Base-by-base conservation (phyloP, 805 yeast species). In the Kodamaea leandrae region DNA sequence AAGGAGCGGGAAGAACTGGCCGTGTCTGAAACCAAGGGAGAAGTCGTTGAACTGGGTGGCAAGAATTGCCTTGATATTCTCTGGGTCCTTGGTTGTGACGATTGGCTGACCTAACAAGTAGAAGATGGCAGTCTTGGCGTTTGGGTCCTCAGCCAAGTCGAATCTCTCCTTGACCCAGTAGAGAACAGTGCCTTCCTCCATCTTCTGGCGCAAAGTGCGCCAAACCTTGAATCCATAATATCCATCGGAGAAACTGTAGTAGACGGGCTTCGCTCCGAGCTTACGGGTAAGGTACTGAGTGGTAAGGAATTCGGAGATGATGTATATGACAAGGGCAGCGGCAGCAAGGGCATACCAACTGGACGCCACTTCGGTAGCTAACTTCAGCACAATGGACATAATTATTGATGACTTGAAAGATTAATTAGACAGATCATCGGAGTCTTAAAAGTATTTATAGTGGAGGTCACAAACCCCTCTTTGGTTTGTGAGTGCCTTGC, bases 41-140 rank as follows among this genome's bases (percentile, higher is more conserved):
- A 65, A 68, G 37, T 68, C 73, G 42, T 58, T 61, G 43, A 67
- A 68, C 40, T 66, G 72, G 17, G 72, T 66, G 29, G 71, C 70
- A 51, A 68, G 63, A 4, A 68, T 41, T 5, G 73, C 72, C 46
- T 68, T 68, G 36, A 67, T 54, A 46, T 66, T 68, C 40, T 68
- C 72, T 10, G 73, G 72, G 36, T 68, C 73, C 30, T 47, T 47
- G 15, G 72, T 64, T 36, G 46, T 39, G 25, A 60, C 21, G 14
- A 63, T 33, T 6, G 41, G 40, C 20, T 45, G 44, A 10, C 62
- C 63, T 6, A 43, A 26, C 32, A 48, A 24, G 24, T 27, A 26
- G 8, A 37, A 26, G 14, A 19, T 12, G 16, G 16, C 33, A n/a
- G 45, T 42, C 16, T 37, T 37, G 19, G 15, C 19, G n/a, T 13